Evolutionary conservation across 306 rosid genomes (phyloP), one percentile per base, ranked within the genome.

Genomic region (Vigna radiata): DNA sequence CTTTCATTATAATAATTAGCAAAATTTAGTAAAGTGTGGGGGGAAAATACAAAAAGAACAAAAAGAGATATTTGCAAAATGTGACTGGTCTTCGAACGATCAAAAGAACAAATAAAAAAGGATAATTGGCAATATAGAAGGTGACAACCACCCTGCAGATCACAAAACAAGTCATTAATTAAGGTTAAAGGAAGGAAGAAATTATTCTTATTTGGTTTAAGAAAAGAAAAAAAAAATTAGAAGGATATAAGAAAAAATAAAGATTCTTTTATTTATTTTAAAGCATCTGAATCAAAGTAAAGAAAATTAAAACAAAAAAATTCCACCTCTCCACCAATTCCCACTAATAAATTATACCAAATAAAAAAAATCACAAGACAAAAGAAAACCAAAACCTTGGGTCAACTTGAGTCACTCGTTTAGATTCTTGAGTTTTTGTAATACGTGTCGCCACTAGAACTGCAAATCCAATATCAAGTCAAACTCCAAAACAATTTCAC

Each of bases 401-500:
- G 62, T 60, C 78, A 74, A 29, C 50, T 49, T 48, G 39, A 48
- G 52, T 75, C 70, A 21, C 33, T 21, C 5, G 43, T 39, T 65
- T 53, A 10, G 67, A 66, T 53, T 63, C 66, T 46, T 50, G 46
- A 53, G 12, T 49, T 39, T 44, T 25, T 2, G 52, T 46, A 41
- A 33, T 65, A 23, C 67, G 74, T 77, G 80, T 77, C 67, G 53
- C 4, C 46, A 23, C 5, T 18, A 10, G 10, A 64, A 37, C 70
- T 17, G 8, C 70, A 64, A 11, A 64, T 18, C 4, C 9, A 64
- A 37, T 64, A 64, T 64, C 29, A 4, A 6, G 68, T 62, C 15
- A 62, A 62, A 15, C 25, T 33, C n/a, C 67, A 62, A 29, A 12
- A 60, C 43, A 61, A 36, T 16, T 62, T 31, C 46, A 62, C 68